Percentiles rank a stretch among this genome's conserved stretches.
Evolutionary conservation across 495 filamentous ascomycete genomes (phyloP).

Genomic region (Aspergillus carlsbadensis): DNA sequence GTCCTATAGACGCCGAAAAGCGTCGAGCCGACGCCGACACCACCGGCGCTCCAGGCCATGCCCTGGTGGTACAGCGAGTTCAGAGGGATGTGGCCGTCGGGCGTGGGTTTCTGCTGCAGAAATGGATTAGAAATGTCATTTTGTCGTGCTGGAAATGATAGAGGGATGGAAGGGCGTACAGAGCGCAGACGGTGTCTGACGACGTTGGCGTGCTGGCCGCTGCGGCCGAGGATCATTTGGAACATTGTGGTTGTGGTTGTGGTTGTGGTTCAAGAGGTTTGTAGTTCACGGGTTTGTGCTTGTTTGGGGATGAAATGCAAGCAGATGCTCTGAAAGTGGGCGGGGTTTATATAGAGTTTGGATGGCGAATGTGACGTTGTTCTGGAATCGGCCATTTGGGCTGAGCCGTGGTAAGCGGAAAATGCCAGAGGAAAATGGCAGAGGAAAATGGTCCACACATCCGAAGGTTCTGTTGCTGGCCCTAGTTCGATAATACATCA

Average conservation of each 20-base stretch:
- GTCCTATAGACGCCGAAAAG: slow-evolving; percentile 30
- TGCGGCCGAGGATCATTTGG: slow-evolving; percentile 18
- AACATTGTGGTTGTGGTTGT: slow-evolving; percentile 8
- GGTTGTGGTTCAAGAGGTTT: not conserved
- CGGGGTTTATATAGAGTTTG: too few relatives aligned
- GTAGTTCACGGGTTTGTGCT: too few relatives aligned
- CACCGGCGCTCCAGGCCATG: slow-evolving; percentile 31
- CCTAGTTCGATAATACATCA: too few relatives aligned
- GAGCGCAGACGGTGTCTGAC: slow-evolving; percentile 10
- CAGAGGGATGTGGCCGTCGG: slow-evolving; percentile 19
- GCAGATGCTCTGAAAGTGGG: too few relatives aligned
- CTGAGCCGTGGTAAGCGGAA: not conserved
- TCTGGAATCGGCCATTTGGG: too few relatives aligned
- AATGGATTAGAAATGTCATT: not conserved
- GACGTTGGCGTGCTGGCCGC: slow-evolving; percentile 7
- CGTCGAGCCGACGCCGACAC: slow-evolving; percentile 32
- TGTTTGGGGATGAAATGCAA: too few relatives aligned
- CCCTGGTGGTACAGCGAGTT: slow-evolving; percentile 30
- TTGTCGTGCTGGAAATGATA: not conserved
- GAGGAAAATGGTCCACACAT: too few relatives aligned
- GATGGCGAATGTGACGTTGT: too few relatives aligned
- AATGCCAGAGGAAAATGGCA: too few relatives aligned
- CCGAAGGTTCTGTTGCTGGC: too few relatives aligned
- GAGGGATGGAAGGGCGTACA: not conserved
- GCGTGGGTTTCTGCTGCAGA: not conserved